Conservation (phyloP, 345 rosid genomes). For the Combretum micranthum region DNA sequence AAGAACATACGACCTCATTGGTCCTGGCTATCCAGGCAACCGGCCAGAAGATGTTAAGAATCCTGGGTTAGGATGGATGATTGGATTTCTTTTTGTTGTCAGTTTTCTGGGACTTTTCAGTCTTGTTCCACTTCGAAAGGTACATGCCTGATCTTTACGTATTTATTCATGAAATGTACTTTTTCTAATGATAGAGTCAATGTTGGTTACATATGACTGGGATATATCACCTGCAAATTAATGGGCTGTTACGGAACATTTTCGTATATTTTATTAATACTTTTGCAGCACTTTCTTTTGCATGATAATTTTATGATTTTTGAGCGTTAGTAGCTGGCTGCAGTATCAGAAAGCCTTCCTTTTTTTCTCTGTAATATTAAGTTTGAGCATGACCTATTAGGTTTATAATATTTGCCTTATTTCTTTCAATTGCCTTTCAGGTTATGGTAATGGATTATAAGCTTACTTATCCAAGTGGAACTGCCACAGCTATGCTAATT, state of each 20-base stretch:
- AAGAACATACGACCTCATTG: constrained; percentile 71
- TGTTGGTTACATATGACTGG: too few species aligned
- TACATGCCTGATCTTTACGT: constrained; percentile 6
- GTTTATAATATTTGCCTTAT: not conserved
- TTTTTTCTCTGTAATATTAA: not conserved
- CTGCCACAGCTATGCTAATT: constrained; percentile 92
- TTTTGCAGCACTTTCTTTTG: too few species aligned
- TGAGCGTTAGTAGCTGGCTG: too few species aligned
- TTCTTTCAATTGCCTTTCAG: constrained; percentile 15
- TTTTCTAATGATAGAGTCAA: too few species aligned
- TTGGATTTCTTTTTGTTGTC: constrained; percentile 75
- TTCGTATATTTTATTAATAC: too few species aligned
- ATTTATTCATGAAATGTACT: too few species aligned
- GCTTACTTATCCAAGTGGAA: constrained; percentile 95
- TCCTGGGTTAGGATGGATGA: constrained; percentile 90
- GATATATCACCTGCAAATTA: too few species aligned
- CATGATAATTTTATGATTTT: too few species aligned
- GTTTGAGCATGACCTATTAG: not conserved
- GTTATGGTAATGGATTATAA: constrained; percentile 89
- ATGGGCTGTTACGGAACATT: too few species aligned
- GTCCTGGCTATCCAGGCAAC: constrained; percentile 80
- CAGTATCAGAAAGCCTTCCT: not conserved
- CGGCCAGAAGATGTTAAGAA: constrained; percentile 60
- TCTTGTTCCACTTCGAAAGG: constrained; percentile 89
- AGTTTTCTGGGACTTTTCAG: constrained; percentile 89